These are phyloP conservation scores for Stachybotrys elegans DNA, from an alignment of 2,329 filamentous ascomycete species.

Conservation along the genomic window DNA sequence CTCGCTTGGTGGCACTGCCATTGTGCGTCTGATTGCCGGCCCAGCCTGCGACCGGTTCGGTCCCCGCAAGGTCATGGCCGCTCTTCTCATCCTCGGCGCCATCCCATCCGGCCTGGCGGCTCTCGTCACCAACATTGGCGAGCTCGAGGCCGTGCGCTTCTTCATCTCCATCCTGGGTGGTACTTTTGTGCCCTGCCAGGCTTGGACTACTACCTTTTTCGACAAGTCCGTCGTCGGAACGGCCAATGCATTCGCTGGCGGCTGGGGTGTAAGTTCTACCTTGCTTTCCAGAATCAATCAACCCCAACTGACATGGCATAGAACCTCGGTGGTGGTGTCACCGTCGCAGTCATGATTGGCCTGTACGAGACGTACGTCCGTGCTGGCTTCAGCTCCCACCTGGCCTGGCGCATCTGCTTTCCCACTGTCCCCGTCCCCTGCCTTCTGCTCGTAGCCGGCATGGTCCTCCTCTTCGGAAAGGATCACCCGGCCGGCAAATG, in stretches of 20 bases:
- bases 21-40: neutral
- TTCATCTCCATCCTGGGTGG: neutral
- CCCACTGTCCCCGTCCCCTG: slow-evolving; percentile 1
- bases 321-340: neutral
- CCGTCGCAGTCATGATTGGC: neutral
- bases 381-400: slow-evolving; percentile 1
- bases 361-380: slow-evolving; percentile 1
- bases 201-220: neutral
- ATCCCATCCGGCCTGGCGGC: neutral
- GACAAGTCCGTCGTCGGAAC: neutral
- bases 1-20: neutral
- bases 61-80: neutral
- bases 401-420: slow-evolving; percentile 2
- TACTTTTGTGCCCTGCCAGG: neutral
- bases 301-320: no score
- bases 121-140: neutral
- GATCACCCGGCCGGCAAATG: slow-evolving; percentile 4
- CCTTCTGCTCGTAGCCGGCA: neutral
- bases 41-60: neutral
- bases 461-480: slow-evolving; percentile 4
- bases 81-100: neutral
- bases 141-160: neutral
- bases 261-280: no score
- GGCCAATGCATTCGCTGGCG: neutral
- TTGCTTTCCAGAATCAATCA: no score